These are phyloP conservation scores for Eimeria praecox DNA, from an alignment of 169 alveolate species.

Conservation along the genomic window DNA sequence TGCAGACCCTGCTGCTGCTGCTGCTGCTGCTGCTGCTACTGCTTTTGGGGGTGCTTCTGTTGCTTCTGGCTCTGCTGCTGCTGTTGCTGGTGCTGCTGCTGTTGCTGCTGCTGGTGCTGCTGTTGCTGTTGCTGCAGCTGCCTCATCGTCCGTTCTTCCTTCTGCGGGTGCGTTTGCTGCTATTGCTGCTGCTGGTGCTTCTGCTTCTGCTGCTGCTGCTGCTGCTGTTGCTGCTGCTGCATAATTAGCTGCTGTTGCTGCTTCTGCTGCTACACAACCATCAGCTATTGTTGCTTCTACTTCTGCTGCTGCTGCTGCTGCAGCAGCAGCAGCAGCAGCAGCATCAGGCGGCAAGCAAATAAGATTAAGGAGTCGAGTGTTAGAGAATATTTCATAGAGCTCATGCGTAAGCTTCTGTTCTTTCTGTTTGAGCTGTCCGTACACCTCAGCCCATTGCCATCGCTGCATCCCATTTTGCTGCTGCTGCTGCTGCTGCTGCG, in stretches of 20 bases:
- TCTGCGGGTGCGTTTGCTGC: too few species aligned
- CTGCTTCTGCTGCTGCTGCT: background rate
- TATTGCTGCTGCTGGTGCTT: too few species aligned
- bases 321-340: too few species aligned
- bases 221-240: background rate
- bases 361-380: background rate
- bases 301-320: background rate
- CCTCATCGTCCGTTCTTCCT: too few species aligned
- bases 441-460: slow-evolving; percentile 27
- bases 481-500: slow-evolving; percentile 43
- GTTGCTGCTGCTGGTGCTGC: background rate
- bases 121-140: background rate
- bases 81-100: too few species aligned
- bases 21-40: background rate
- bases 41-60: background rate
- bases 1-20: background rate
- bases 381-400: background rate
- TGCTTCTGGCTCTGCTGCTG: background rate
- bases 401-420: background rate
- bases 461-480: background rate
- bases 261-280: too few species aligned
- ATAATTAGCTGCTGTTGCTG: too few species aligned
- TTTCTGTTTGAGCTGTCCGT: background rate
- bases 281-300: too few species aligned
- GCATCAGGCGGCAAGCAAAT: background rate